Base-by-base conservation (phyloP, 1,139 yeast genomes). In the Hyphopichia pseudoburtonii region DNA sequence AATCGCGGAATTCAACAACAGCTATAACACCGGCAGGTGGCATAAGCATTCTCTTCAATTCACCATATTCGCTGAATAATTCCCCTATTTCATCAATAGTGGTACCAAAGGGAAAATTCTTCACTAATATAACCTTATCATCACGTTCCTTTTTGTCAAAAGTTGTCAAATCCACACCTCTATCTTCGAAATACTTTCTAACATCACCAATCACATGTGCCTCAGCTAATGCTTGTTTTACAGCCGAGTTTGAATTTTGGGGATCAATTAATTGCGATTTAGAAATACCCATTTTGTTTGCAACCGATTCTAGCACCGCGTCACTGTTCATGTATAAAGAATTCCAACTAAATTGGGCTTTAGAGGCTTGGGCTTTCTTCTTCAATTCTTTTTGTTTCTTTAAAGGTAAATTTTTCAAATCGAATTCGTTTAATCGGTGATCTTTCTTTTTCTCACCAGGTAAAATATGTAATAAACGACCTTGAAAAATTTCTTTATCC, bases 11-110 rank as follows among this genome's bases (percentile, higher is more conserved):
- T 57, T 92, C 97, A n/a, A 92, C 81, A 56, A 92, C 85, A 4
- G 97, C 97, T 52, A 92, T 89, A 0, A 97, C 90, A 12, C 97
- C 97, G 17, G 95, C 87, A 17, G 97, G 96, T 12, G 99, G 98
- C 89, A 94, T 86, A 43, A 94, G 63, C 24, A 89, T 71, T 52
- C 96, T 76, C 47, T 80, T 81, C 27, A 94, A 57, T 45, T 84
- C 85, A 33, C 98, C 98, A 60, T 77, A 82, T 33, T 82, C 83
- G 1, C 82, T 63, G 53, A 94, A 92, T 50, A 90, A 56, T 44
- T 87, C 96, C 15, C 89, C 82, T 29, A 92, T 62, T 52, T 92
- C 97, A 39, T 80, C 86, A 16, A 75, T 67, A 0, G 86, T 78
- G 1, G 97, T 89, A 17, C 94, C 95, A 57, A 70, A 86, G 8